Evolutionary conservation across 805 yeast genomes (phyloP).

Genomic region (Metschnikowia cerradonensis): DNA sequence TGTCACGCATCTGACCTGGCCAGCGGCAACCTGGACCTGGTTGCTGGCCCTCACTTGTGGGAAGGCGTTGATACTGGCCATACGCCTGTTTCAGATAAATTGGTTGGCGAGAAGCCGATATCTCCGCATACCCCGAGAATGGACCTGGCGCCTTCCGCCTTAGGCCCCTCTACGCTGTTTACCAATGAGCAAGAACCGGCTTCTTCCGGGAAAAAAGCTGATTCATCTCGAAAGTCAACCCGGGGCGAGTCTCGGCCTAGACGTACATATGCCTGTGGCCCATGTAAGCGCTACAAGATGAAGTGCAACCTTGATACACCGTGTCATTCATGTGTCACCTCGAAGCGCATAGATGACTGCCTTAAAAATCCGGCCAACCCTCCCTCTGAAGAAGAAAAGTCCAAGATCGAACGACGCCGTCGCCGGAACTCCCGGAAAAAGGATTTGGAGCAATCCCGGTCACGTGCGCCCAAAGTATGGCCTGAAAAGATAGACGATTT

Average conservation of each 20-base stretch:
- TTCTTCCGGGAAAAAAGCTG: not conserved
- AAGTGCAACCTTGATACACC: constrained; percentile 50
- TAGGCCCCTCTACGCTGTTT: not conserved
- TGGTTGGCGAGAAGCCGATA: not conserved
- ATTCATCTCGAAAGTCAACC: not conserved
- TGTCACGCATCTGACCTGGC: not conserved
- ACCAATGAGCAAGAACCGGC: not conserved
- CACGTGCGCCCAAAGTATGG: not conserved
- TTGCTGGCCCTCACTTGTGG: not conserved
- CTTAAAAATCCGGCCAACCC: constrained; percentile 41
- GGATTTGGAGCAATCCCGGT: not conserved
- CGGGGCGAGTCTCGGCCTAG: constrained; percentile 20
- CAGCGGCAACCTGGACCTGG: not conserved
- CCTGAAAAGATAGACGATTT: not conserved
- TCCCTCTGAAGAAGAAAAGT: constrained; percentile 37
- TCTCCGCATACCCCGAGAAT: not conserved
- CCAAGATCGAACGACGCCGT: constrained; percentile 28
- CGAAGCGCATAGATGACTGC: constrained; percentile 37
- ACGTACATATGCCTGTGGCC: constrained; percentile 54
- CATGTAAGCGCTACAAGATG: constrained; percentile 50
- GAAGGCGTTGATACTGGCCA: not conserved
- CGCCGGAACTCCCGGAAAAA: constrained; percentile 13
- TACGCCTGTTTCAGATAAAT: not conserved
- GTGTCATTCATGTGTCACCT: constrained; percentile 42
- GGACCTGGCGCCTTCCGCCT: not conserved